Evolutionary conservation across 2,329 filamentous ascomycete genomes (phyloP), one percentile per base, ranked within the genome.

Genomic region (Bisporella sp.): DNA sequence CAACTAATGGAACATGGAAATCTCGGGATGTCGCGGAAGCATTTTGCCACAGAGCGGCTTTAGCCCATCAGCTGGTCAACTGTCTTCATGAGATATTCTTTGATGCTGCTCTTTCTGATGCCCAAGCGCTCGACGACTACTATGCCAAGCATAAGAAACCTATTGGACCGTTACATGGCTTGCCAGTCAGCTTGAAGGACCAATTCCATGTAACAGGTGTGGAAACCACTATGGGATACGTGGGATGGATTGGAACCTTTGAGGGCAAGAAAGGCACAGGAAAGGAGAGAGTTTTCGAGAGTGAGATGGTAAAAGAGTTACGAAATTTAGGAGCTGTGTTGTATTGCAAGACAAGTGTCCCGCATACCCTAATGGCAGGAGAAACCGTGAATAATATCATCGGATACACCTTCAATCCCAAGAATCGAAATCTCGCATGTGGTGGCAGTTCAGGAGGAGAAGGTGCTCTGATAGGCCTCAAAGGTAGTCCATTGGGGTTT

Each of bases 171-270:
- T 60, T 71, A 42, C 65, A 73, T 57, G 63, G 71, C n/a, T 56
- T 71, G 12, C 69, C 69, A 31, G 62, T 72, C 13, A 67, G 65
- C 50, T 52, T 71, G 28, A 71, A 71, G 45, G 69, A 71, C 47
- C 66, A 66, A 54, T 65, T 57, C 55, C 64, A 59, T 56, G 64
- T 60, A 37, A 65, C 54, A 53, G 66, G 57, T 50, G 65, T 61
- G 29, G 62, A 57, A 56, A 62, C 59, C 43, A 66, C 59, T 13
- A 84, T 84, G 71, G 81, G 80, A 9, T 85, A 84, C 59, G 71
- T 84, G 29, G 79, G 81, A 51, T 82, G 80, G 74, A 76, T 84
- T n/a, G 76, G 75, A 5, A 78, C 76, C 0, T 78, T 82, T 55
- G 66, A 84, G 64, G 80, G 77, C 46, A 66, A 72, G 41, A 73